Conservation (phyloP, 495 filamentous ascomycete species). For the Cercophora samala region DNA sequence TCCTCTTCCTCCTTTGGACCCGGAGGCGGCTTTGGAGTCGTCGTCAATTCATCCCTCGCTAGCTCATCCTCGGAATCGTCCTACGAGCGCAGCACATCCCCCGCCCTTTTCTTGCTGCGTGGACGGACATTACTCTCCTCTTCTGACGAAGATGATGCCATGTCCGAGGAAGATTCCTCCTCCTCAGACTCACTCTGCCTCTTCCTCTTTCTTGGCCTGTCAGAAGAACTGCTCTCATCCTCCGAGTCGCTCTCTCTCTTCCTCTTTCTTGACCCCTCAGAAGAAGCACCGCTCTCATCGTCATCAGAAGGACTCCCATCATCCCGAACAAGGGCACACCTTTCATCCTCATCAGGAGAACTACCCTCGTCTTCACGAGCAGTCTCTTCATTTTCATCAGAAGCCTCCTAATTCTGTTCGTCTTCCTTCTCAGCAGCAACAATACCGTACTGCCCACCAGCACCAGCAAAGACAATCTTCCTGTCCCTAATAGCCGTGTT, state of each 20-base stretch:
- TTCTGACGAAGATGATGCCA: too few relatives aligned
- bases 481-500: conserved; percentile 58
- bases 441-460: conserved; percentile 66
- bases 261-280: too few relatives aligned
- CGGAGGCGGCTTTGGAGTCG: not conserved
- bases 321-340: too few relatives aligned
- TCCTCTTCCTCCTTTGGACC: not conserved
- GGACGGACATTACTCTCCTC: not conserved
- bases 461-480: conserved; percentile 56
- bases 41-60: not conserved
- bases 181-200: too few relatives aligned
- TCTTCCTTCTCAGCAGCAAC: conserved; percentile 40
- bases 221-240: too few relatives aligned
- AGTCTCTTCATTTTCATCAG: not conserved
- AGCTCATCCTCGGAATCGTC: not conserved
- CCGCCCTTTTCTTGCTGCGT: not conserved
- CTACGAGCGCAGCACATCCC: not conserved
- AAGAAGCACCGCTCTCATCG: too few relatives aligned
- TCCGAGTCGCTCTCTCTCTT: too few relatives aligned
- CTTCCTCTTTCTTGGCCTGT: too few relatives aligned
- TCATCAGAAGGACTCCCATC: not conserved
- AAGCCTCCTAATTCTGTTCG: not conserved
- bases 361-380: not conserved
- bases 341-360: too few relatives aligned
- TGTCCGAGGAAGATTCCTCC: too few relatives aligned